Evolutionary conservation across 345 rosid species (phyloP).

Genomic region (Citrus australasica): DNA sequence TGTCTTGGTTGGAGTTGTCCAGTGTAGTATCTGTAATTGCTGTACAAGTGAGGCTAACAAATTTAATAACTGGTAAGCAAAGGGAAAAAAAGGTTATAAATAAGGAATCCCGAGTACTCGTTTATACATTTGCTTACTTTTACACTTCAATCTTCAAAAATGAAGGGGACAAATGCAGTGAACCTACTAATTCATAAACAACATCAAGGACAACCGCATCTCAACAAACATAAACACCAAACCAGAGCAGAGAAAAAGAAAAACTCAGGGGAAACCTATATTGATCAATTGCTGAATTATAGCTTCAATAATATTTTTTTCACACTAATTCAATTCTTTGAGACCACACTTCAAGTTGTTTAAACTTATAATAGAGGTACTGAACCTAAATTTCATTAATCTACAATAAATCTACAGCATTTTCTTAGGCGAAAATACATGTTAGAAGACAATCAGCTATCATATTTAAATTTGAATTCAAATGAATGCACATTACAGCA

Average conservation of each 20-base stretch:
- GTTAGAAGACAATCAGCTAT: not conserved
- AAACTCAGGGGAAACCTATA: not conserved
- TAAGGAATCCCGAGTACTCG: not conserved
- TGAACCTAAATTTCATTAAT: not conserved
- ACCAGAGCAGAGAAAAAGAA: not conserved
- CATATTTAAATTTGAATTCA: not conserved
- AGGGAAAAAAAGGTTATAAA: not conserved
- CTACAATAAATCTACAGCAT: not conserved
- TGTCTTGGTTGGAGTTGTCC: slow-evolving; percentile 40
- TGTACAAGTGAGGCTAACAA: slow-evolving; percentile 4
- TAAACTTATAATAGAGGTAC: not conserved
- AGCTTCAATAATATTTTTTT: not conserved
- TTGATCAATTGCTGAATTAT: not conserved
- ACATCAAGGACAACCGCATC: not conserved
- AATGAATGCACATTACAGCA: not conserved
- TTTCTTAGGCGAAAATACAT: not conserved
- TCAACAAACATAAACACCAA: not conserved
- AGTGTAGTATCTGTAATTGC: slow-evolving; percentile 29
- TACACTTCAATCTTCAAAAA: not conserved
- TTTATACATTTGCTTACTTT: not conserved
- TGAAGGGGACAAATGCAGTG: not conserved
- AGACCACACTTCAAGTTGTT: not conserved
- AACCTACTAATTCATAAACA: not conserved
- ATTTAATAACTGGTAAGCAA: slow-evolving; percentile 4
- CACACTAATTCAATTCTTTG: not conserved